phyloP scores from a whole-genome alignment of 371 early-diverging fungal species.

The Smittium culicis region DNA sequence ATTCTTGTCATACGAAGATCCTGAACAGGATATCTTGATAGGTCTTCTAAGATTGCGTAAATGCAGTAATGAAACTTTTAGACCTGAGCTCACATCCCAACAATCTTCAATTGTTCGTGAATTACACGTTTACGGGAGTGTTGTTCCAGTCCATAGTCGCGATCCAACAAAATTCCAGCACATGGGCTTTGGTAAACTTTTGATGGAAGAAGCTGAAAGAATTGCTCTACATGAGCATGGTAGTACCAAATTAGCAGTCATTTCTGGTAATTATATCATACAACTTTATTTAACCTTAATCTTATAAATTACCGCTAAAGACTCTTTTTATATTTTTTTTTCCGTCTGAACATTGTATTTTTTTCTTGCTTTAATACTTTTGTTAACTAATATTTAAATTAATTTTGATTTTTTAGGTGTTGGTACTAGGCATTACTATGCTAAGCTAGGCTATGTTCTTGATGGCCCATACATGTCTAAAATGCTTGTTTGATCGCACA shows the following conservation, averaged over 20 bases:
- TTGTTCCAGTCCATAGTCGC: constrained; percentile 90
- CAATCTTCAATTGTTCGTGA: constrained; percentile 94
- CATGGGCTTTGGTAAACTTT: constrained; percentile 96
- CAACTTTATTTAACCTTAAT: background rate
- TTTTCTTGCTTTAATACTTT: background rate
- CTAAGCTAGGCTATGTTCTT: constrained; percentile 93
- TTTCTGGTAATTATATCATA: constrained; percentile 46
- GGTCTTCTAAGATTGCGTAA: constrained; percentile 95
- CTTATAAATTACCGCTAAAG: background rate
- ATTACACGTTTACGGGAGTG: constrained; percentile 98
- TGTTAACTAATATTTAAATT: background rate
- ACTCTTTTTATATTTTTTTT: constrained; percentile 14
- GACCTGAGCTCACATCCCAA: constrained; percentile 72
- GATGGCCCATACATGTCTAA: constrained; percentile 98
- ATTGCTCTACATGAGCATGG: constrained; percentile 98
- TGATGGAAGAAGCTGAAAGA: constrained; percentile 99
- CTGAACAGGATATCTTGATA: constrained; percentile 94
- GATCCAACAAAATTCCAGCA: constrained; percentile 99
- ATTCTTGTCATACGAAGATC: constrained; percentile 98
- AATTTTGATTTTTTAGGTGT: constrained; percentile 52
- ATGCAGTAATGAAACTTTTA: constrained; percentile 76
- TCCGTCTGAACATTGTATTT: background rate
- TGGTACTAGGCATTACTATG: constrained; percentile 98
- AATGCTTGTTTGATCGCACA: constrained; percentile 46
- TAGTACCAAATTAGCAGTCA: constrained; percentile 91